Evolutionary conservation across 495 filamentous ascomycete species (phyloP).

Genomic region (Penicillium lagena): DNA sequence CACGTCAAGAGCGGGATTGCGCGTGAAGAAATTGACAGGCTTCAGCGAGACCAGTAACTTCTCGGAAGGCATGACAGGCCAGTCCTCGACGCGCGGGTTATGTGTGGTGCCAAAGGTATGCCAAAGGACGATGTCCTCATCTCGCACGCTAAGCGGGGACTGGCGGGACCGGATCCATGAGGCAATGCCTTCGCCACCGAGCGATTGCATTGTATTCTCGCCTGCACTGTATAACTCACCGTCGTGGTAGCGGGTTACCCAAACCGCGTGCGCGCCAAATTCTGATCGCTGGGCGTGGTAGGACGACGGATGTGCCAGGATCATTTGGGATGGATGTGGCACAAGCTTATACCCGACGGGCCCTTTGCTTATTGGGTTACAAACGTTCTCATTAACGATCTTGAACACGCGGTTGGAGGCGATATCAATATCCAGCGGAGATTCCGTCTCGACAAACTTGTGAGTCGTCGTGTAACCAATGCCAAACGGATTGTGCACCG

Average conservation of each 20-base stretch:
- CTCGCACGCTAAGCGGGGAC: constrained; percentile 26
- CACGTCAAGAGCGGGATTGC: constrained; percentile 54
- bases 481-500: constrained; percentile 66
- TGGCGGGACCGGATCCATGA: constrained; percentile 10
- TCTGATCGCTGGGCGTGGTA: constrained; percentile 72
- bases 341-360: constrained; percentile 75
- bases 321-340: constrained; percentile 65
- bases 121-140: constrained; percentile 44
- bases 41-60: constrained; percentile 49
- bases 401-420: constrained; percentile 66
- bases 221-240: constrained; percentile 75
- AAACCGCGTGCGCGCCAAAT: constrained; percentile 71
- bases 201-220: constrained; percentile 75
- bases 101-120: constrained; percentile 57
- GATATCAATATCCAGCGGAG: constrained; percentile 57
- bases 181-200: constrained; percentile 40
- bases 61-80: constrained; percentile 56
- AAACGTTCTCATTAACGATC: constrained; percentile 65
- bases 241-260: constrained; percentile 71
- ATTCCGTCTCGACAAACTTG: constrained; percentile 49
- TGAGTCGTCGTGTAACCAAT: constrained; percentile 60
- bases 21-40: constrained; percentile 66
- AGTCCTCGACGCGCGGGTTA: constrained; percentile 53
- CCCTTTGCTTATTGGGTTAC: constrained; percentile 66
- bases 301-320: constrained; percentile 63